Conservation (phyloP, 345 rosid species). For the Gossypium rotundifolium region DNA sequence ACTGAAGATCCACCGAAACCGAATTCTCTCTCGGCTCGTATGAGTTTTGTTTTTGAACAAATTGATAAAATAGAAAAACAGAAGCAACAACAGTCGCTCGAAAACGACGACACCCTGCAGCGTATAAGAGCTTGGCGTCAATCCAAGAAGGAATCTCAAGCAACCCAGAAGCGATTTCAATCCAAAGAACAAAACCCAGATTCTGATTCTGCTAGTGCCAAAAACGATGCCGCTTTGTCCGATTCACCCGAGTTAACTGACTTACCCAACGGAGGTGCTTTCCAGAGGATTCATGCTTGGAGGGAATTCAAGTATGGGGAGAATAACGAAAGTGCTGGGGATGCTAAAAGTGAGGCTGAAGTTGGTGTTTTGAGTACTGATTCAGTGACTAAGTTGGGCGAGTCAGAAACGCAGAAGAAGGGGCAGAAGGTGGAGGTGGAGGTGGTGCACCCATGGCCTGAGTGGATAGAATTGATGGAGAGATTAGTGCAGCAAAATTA, state of each 20-base stretch:
- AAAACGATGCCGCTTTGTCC: neutral
- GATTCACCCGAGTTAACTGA: neutral
- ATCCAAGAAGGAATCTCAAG: conserved; percentile 36
- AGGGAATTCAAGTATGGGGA: neutral
- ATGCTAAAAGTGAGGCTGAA: neutral
- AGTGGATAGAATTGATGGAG: conserved; percentile 95
- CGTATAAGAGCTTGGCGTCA: conserved; percentile 92
- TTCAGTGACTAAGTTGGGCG: conserved; percentile 2
- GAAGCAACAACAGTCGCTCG: conserved; percentile 26
- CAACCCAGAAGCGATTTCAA: conserved; percentile 8
- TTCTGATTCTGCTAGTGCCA: neutral
- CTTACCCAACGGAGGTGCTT: neutral
- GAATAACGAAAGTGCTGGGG: neutral
- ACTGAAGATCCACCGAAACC: conserved; percentile 38
- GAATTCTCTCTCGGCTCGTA: conserved; percentile 75
- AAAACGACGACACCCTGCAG: conserved; percentile 67
- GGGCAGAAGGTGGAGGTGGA: conserved; percentile 44
- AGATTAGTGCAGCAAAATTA: conserved; percentile 78
- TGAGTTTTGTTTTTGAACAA: conserved; percentile 91
- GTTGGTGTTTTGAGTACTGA: neutral
- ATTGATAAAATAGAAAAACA: conserved; percentile 80
- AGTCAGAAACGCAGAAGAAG: conserved; percentile 21
- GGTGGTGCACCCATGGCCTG: conserved; percentile 96
- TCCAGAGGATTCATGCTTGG: conserved; percentile 10
- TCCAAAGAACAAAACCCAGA: conserved; percentile 13